Conservation (phyloP, 2,329 filamentous ascomycete species). For the Pseudopithomyces chartarum region DNA sequence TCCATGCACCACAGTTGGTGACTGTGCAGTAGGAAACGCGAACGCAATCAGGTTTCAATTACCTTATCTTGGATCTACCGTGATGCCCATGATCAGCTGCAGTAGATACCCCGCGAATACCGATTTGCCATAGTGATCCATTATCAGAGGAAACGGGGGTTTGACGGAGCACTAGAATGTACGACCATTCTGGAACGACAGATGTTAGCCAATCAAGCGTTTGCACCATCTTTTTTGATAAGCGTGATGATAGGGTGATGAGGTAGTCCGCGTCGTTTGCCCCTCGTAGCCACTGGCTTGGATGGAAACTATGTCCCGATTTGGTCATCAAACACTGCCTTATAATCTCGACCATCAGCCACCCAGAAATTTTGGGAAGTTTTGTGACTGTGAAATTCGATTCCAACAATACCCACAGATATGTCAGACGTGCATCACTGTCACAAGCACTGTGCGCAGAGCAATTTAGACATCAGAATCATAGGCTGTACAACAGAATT, state of each 20-base stretch:
- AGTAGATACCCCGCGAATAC: not conserved
- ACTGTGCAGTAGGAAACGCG: not conserved
- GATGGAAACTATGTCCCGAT: slow-evolving; percentile 6
- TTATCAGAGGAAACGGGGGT: not conserved
- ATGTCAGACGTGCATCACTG: not conserved
- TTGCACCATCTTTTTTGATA: not conserved
- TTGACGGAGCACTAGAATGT: not conserved
- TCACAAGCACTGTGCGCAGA: not conserved
- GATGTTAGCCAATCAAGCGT: not conserved
- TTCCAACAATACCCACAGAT: not conserved
- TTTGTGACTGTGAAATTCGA: not conserved
- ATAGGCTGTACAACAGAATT: not conserved
- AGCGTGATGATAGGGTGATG: slow-evolving; percentile 2
- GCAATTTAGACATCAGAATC: not conserved
- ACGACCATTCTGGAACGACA: not conserved
- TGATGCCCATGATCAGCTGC: not conserved
- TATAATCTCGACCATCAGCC: not conserved
- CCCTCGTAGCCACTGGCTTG: not conserved
- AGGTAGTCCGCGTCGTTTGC: not conserved
- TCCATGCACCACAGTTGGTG: not conserved
- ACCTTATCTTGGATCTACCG: not conserved
- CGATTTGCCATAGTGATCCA: not conserved
- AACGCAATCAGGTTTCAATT: slow-evolving; percentile 3
- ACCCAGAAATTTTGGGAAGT: not conserved
- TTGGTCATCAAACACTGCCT: slow-evolving; percentile 1